Base-by-base conservation (phyloP, 2,329 filamentous ascomycete species). In the Penicillium sp. region DNA sequence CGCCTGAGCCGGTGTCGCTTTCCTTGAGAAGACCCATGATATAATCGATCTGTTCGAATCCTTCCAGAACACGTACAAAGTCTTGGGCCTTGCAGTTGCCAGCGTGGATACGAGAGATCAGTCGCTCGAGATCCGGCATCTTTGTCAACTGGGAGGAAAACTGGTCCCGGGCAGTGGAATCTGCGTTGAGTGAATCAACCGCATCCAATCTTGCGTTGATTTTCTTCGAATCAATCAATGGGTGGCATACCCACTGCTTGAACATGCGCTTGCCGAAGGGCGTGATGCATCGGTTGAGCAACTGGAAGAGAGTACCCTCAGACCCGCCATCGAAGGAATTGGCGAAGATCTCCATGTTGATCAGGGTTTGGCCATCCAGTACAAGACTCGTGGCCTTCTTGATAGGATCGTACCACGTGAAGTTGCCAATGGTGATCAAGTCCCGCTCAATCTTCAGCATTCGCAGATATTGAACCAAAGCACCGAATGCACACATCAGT, bases 1-100 rank as follows among this genome's bases (percentile, higher is more conserved):
- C 55, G 3, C 42, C 33, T n/a, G 55, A 57, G 2, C 89, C 90
- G n/a, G 87, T 84, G 53, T 88, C 86, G 67, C 90, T 89, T 9
- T 87, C 83, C 47, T 84, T 82, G 1, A 97, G 82, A 23, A 97
- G 82, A 51, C 86, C 84, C 83, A 96, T 91, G 0, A 93, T 96
- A 73, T 96, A 94, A 62, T 97, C 92, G 46, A 99, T 97, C 75
- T 97, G 93, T 78, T 97, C 94, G 67, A 97, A 99, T 0, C 94
- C 94, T 73, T 97, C 93, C 0, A 99, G 81, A 0, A 97, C 93
- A 48, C 88, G 89, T 46, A 97, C 86, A 73, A 99, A 99, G 71
- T 99, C 94, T 56, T 94, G 90, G 0, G 92, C 85, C 69, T 87
- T 91, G 78, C 93, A 97, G n/a, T 86, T 86, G 0, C 91, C 90